Evolutionary conservation across 768 basidiomycete genomes (phyloP).

Genomic region (Lactarius hatsudake): DNA sequence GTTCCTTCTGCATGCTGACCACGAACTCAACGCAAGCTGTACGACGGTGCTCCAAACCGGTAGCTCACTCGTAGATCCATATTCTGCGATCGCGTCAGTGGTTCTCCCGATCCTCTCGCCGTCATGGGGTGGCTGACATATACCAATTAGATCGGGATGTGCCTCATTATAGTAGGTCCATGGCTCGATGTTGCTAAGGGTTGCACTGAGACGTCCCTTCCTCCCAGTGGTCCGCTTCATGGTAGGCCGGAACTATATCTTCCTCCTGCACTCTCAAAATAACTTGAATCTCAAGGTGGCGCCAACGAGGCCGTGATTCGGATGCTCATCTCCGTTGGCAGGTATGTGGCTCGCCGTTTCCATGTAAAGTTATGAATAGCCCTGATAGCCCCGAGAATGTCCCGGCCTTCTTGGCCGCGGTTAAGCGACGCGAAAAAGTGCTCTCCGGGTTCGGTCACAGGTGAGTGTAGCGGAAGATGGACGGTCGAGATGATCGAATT

Average conservation of each 20-base stretch:
- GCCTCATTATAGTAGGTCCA: slow-evolving; percentile 83
- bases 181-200: background rate
- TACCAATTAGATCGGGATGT: slow-evolving; percentile 61
- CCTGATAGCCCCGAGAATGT: slow-evolving; percentile 70
- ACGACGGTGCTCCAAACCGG: slow-evolving; percentile 87
- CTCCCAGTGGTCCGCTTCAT: slow-evolving; percentile 63
- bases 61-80: slow-evolving; percentile 88
- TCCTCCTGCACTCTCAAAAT: background rate
- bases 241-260: slow-evolving; percentile 38
- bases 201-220: slow-evolving; percentile 6
- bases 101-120: background rate
- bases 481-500: background rate
- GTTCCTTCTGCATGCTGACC: slow-evolving; percentile 87
- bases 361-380: background rate
- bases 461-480: slow-evolving; percentile 36
- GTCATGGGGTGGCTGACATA: slow-evolving; percentile 1
- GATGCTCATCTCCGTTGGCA: slow-evolving; percentile 87
- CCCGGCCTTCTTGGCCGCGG: slow-evolving; percentile 79
- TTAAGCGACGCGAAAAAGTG: slow-evolving; percentile 85
- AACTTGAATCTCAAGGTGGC: slow-evolving; percentile 51
- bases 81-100: slow-evolving; percentile 72
- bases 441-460: slow-evolving; percentile 90
- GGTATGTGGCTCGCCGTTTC: slow-evolving; percentile 43
- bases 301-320: slow-evolving; percentile 94
- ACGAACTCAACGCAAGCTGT: slow-evolving; percentile 84